These are phyloP conservation scores for Calonectria montana DNA, from an alignment of 2,329 filamentous ascomycete genomes.

Conservation along the genomic window DNA sequence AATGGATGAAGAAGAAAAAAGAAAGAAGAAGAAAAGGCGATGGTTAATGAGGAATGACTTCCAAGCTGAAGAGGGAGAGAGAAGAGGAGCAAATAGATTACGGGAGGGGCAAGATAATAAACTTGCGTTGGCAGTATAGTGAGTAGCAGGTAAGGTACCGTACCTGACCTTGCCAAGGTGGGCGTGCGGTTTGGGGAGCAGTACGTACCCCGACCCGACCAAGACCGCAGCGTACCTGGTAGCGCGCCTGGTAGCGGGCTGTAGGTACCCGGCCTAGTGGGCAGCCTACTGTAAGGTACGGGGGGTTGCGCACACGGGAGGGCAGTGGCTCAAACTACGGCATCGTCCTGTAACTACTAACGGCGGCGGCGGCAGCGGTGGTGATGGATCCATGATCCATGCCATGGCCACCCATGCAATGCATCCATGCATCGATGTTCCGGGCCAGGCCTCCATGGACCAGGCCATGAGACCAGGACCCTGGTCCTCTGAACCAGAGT, in stretches of 20 bases:
- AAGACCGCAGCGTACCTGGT: not conserved
- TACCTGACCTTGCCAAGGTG: constrained; percentile 7
- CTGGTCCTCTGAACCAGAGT: constrained; percentile 7
- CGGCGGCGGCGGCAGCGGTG: constrained; percentile 44
- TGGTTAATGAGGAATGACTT: constrained; percentile 35
- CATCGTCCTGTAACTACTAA: constrained; percentile 40
- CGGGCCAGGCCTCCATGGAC: constrained; percentile 21
- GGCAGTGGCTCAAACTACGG: constrained; percentile 9
- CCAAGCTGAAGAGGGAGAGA: constrained; percentile 34
- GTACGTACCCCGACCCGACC: constrained; percentile 4
- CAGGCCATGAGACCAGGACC: constrained; percentile 19
- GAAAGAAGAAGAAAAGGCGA: constrained; percentile 26
- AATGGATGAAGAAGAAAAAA: constrained; percentile 39
- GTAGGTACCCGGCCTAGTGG: constrained; percentile 20
- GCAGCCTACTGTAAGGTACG: constrained; percentile 25
- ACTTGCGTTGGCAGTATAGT: constrained; percentile 20
- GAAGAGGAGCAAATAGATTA: constrained; percentile 39
- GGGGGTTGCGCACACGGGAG: constrained; percentile 1
- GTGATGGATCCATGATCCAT: constrained; percentile 37
- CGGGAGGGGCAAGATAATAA: constrained; percentile 43
- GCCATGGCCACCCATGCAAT: constrained; percentile 8
- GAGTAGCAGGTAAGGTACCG: constrained; percentile 8
- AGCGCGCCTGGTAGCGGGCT: not conserved
- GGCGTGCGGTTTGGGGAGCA: not conserved
- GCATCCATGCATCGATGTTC: constrained; percentile 11